Base-by-base conservation (phyloP, 345 rosid species). In the Aquilaria sinensis region DNA sequence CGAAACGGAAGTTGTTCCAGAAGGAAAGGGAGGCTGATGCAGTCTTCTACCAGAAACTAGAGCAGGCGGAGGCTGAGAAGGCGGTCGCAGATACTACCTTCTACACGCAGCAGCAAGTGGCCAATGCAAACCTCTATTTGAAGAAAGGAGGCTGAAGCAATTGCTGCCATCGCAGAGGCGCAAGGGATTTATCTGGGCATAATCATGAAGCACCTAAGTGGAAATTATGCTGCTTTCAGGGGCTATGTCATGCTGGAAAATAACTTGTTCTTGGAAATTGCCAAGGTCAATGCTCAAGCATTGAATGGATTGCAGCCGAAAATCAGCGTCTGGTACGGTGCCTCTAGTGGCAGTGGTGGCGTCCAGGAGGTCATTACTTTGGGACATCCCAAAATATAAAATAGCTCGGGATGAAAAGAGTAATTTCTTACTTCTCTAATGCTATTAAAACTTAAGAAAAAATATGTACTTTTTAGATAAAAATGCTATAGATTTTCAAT, bases 21-120 rank as follows among this genome's bases (percentile, higher is more conserved):
- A 87, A 87, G 46, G 93, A 86, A 62, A 84, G 85, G 62, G 75
- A 67, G n/a, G 96, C 90, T 9, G 90, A 88, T 66, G 90, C 92
- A 1, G 43, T 62, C 31, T 73, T 88, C 5, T 85, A 71, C 37
- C 71, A 79, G 58, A 85, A 68, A 55, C 71, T 81, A 73, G 86
- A 80, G 64, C 78, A 82, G 51, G 90, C 89, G 0, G 89, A 70
- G 12, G 92, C 90, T 7, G 83, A 85, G 53, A 88, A 70, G 71
- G 90, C 84, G n/a, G 59, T 46, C 10, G 87, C 89, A 3, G 86
- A 87, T 0, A 89, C 96, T 10, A 49, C 84, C 2, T 77, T 73
- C 53, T 87, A 77, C 10, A 62, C 78, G n/a, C 74, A 75, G 0
- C 75, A 69, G 56, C 76, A 78, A 60, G 66, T 54, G 9, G 86